Evolutionary conservation across 768 basidiomycete species (phyloP).

Genomic region (Russula sp.): DNA sequence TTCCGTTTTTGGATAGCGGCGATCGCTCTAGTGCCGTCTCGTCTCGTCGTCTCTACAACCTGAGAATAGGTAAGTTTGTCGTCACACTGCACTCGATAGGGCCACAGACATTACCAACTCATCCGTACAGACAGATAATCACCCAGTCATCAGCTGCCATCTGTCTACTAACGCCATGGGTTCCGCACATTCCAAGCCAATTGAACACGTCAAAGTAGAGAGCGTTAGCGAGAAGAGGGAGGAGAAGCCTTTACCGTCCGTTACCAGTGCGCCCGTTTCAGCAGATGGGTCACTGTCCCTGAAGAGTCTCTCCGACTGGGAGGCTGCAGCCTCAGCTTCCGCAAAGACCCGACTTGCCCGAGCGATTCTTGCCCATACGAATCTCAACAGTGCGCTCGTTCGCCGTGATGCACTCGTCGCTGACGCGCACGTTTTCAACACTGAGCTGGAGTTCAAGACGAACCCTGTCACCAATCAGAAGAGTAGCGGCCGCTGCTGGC

Average conservation of each 20-base stretch:
- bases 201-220: conserved; percentile 21
- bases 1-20: not conserved
- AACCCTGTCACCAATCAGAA: conserved; percentile 84
- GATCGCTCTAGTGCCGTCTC: not conserved
- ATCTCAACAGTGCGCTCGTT: conserved; percentile 61
- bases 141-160: not conserved
- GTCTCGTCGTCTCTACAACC: not conserved
- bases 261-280: conserved; percentile 42
- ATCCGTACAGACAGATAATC: no score
- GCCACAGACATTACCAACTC: no score
- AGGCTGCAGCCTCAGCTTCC: conserved; percentile 49
- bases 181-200: conserved; percentile 38
- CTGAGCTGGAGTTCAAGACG: conserved; percentile 74
- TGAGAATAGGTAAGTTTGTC: conserved; percentile 1
- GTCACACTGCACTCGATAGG: not conserved
- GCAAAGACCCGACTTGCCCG: conserved; percentile 72
- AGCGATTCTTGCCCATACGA: conserved; percentile 65
- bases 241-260: conserved; percentile 24
- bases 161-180: conserved; percentile 36
- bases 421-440: conserved; percentile 80
- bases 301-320: conserved; percentile 64
- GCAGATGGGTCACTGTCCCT: conserved; percentile 59
- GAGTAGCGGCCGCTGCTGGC: conserved; percentile 90
- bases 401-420: conserved; percentile 59
- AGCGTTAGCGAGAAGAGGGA: conserved; percentile 30